Base-by-base conservation (phyloP, 768 basidiomycete species). In the Lentinula raphanica region DNA sequence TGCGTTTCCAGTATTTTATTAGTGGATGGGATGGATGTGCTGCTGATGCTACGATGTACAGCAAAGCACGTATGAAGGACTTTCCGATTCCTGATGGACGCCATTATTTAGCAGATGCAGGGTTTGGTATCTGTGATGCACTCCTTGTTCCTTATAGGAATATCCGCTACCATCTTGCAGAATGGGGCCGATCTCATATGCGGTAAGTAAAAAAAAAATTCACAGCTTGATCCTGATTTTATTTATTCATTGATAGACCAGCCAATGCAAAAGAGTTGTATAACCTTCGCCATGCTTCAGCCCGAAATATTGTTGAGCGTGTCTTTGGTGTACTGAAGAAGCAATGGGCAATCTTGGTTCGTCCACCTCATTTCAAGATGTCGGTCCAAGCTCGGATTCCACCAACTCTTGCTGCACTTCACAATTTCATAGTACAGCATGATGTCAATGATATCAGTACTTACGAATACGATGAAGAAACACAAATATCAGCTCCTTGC, bases 81-180 rank as follows among this genome's bases (percentile, higher is more conserved):
- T 23, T 66, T 4, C 38, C 13, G 1, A 39, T 56, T 12, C 36
- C n/a, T 3, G 2, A 1, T 8, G 67, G 65, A 0, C 38, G 48
- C 23, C 67, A 64, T 44, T 70, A 66, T 44, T 62, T 72, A n/a
- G 68, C 60, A 3, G 65, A 72, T 66, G 68, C 67, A 19, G 69
- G 69, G 0, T 71, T 66, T 62, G 42, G 60, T 12, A 12, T 11
- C 3, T 67, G 66, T 54, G 68, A n/a, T n/a, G n/a, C n/a, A n/a
- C n/a, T n/a, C n/a, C n/a, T n/a, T n/a, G n/a, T n/a, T n/a, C n/a
- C n/a, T 6, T 69, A 67, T 54, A 58, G 65, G 9, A 62, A 65
- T 11, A 64, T 66, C 0, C 54, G 62, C 1, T 72, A 72, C 51
- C 71, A 72, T 54, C 51, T 72, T 17, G 21, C 45, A 42, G 71